Evolutionary conservation across 1,284 basidiomycete genomes (phyloP).

Genomic region (Mixia osmundae): DNA sequence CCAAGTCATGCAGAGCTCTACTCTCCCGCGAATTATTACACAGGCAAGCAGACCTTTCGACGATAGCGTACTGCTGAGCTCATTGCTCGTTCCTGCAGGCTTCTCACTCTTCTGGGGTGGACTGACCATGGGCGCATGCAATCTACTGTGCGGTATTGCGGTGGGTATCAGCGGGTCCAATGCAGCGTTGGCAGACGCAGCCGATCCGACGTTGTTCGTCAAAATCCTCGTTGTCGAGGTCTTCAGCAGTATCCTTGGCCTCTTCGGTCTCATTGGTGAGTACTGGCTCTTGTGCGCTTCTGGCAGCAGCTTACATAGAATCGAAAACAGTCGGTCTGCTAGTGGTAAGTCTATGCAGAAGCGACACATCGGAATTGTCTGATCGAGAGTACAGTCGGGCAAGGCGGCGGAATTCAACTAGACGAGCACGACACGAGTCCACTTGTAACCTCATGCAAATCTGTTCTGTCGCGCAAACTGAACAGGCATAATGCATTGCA

Average conservation of each 20-base stretch:
- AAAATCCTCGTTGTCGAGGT: conserved; percentile 87
- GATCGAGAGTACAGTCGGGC: too few species aligned
- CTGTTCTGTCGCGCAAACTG: too few species aligned
- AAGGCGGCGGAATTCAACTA: too few species aligned
- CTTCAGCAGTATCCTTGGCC: conserved; percentile 69
- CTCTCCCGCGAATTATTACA: conserved; percentile 67
- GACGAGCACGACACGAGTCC: too few species aligned
- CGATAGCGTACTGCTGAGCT: too few species aligned
- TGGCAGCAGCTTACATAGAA: not conserved
- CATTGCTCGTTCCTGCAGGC: conserved; percentile 27
- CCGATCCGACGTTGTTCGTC: conserved; percentile 75
- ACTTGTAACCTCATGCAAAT: too few species aligned
- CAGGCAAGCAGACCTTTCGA: conserved; percentile 30
- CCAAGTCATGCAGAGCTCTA: conserved; percentile 46
- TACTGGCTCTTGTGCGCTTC: conserved; percentile 9
- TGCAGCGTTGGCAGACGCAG: conserved; percentile 72
- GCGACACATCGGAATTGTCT: too few species aligned
- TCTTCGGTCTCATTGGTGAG: conserved; percentile 75
- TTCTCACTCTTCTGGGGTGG: conserved; percentile 89
- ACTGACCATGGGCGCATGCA: conserved; percentile 64
- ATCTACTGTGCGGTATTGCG: conserved; percentile 73
- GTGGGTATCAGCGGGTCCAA: conserved; percentile 82
- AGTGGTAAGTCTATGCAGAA: conserved; percentile 24
- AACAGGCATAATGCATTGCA: too few species aligned
- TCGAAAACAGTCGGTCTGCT: conserved; percentile 23